Evolutionary conservation across 495 filamentous ascomycete genomes (phyloP).

Genomic region (Aspergillus asperescens): DNA sequence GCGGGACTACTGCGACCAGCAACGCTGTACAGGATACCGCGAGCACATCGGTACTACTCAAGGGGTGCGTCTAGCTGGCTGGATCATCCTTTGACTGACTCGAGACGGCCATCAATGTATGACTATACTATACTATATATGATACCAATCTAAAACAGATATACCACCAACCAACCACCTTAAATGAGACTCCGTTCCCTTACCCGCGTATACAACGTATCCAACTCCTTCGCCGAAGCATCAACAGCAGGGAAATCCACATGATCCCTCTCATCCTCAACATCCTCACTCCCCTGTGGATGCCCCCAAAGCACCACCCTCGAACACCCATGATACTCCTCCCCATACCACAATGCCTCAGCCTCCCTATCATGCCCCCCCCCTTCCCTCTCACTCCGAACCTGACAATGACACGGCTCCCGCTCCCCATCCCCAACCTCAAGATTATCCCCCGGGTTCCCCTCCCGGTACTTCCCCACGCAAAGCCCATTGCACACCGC

Average conservation of each 20-base stretch:
- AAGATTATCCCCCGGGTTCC: not conserved
- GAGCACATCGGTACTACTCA: too few relatives aligned
- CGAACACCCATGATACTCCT: slow-evolving; percentile 11
- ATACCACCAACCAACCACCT: not conserved
- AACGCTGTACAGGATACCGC: not conserved
- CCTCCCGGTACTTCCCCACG: slow-evolving; percentile 4
- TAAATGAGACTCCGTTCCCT: slow-evolving; percentile 10
- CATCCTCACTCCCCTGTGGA: slow-evolving; percentile 14
- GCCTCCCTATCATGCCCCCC: slow-evolving; percentile 6
- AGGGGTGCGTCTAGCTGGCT: slow-evolving; percentile 5
- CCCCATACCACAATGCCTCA: slow-evolving; percentile 20
- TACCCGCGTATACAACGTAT: slow-evolving; percentile 13
- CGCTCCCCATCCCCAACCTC: not conserved
- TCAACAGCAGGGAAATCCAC: slow-evolving; percentile 13
- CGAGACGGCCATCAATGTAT: not conserved
- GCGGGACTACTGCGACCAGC: not conserved
- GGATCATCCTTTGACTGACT: not conserved
- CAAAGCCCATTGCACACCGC: slow-evolving; percentile 25
- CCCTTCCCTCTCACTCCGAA: not conserved
- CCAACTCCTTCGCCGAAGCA: slow-evolving; percentile 17
- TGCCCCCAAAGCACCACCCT: slow-evolving; percentile 21
- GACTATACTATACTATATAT: not conserved
- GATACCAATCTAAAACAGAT: not conserved
- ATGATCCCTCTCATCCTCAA: not conserved
- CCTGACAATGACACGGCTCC: slow-evolving; percentile 12